Evolutionary conservation across 495 filamentous ascomycete species (phyloP).

Genomic region (Penicillium mononematosum): DNA sequence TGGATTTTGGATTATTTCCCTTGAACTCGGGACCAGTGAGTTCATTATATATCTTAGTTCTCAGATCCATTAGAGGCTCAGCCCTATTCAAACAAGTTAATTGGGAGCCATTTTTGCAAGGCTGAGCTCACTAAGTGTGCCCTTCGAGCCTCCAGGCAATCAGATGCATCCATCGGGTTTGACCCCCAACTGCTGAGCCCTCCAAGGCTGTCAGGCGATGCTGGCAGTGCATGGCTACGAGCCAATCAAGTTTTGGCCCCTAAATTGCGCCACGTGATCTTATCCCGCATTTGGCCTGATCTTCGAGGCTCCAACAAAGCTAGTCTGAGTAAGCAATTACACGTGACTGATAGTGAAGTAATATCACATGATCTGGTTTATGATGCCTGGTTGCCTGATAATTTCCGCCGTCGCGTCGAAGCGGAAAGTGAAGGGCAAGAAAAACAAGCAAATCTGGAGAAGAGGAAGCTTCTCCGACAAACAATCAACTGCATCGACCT

Average conservation of each 20-base stretch:
- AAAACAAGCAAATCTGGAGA: slow-evolving; percentile 8
- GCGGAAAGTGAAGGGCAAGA: slow-evolving; percentile 10
- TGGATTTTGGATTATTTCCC: background rate
- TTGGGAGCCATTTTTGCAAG: background rate
- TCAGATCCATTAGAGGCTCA: background rate
- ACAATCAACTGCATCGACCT: background rate
- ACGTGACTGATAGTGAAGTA: background rate
- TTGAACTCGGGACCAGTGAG: background rate
- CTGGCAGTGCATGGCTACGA: background rate
- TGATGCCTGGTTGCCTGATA: slow-evolving; percentile 9
- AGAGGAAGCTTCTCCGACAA: slow-evolving; percentile 10
- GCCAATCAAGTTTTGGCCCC: background rate
- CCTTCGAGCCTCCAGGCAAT: background rate
- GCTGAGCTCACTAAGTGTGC: background rate
- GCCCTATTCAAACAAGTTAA: background rate
- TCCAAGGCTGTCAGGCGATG: background rate
- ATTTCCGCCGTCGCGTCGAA: slow-evolving; percentile 13
- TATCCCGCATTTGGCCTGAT: background rate
- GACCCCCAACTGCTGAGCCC: background rate
- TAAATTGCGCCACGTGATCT: background rate
- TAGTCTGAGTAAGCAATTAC: background rate
- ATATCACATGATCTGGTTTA: background rate
- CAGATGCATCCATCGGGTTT: background rate
- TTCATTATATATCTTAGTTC: background rate
- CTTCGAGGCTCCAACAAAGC: background rate